phyloP scores from a whole-genome alignment of 2,329 filamentous ascomycete genomes.

The Xylariaceae sp. region DNA sequence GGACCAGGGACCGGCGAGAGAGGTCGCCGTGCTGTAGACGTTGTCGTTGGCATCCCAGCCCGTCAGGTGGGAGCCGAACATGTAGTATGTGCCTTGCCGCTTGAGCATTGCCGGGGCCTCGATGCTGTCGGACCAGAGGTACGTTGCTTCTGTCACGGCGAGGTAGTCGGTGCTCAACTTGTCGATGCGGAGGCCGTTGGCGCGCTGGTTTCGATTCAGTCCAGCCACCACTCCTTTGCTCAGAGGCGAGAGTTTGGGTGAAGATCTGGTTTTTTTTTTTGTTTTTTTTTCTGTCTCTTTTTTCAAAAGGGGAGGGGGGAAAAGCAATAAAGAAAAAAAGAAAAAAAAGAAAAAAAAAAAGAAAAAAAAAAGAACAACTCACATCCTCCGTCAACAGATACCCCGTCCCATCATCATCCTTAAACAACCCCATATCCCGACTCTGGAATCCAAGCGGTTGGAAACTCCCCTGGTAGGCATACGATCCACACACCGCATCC shows the following conservation, averaged over 20 bases:
- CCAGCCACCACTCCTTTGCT: not conserved
- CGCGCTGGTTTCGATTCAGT: slow-evolving; percentile 36
- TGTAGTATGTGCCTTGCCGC: slow-evolving; percentile 54
- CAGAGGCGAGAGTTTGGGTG: not conserved
- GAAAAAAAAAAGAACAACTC: slow-evolving; percentile 6
- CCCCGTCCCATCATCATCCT: slow-evolving; percentile 25
- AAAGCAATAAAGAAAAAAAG: not conserved
- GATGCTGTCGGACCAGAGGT: slow-evolving; percentile 48
- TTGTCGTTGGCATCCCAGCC: slow-evolving; percentile 61
- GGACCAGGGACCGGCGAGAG: slow-evolving; percentile 55
- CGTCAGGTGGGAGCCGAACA: slow-evolving; percentile 55
- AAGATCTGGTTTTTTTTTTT: no score
- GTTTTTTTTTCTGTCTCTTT: no score
- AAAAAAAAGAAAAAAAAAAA: not conserved
- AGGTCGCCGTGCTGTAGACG: slow-evolving; percentile 53
- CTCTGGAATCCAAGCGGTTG: slow-evolving; percentile 46
- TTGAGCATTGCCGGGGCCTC: slow-evolving; percentile 62
- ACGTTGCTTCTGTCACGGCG: slow-evolving; percentile 42
- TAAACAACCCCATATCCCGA: slow-evolving; percentile 54
- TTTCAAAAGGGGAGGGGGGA: not conserved
- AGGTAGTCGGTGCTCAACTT: slow-evolving; percentile 53
- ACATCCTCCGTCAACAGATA: slow-evolving; percentile 26
- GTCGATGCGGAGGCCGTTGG: slow-evolving; percentile 53
- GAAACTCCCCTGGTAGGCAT: slow-evolving; percentile 37
- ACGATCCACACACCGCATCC: slow-evolving; percentile 54